phyloP scores from a whole-genome alignment of 2,329 filamentous ascomycete genomes.

The Cladosporium sp. region DNA sequence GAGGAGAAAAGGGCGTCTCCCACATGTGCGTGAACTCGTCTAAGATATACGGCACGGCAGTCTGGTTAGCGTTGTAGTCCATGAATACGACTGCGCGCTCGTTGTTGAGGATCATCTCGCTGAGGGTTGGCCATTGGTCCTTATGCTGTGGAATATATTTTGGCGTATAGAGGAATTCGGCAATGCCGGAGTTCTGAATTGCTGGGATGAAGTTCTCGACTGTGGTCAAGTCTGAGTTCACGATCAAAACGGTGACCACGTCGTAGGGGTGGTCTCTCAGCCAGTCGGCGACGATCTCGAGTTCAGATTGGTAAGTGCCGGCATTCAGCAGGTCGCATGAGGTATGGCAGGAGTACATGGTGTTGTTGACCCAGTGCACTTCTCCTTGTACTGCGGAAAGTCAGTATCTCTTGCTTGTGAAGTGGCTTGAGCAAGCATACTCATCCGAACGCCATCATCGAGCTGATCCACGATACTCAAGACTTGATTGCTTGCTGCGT shows the following conservation, averaged over 20 bases:
- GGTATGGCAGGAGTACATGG: conserved; percentile 79
- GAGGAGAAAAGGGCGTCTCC: conserved; percentile 85
- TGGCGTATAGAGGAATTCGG: conserved; percentile 72
- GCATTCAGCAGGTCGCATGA: conserved; percentile 79
- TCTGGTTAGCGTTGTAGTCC: conserved; percentile 82
- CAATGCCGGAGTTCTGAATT: conserved; percentile 71
- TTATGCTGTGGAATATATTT: conserved; percentile 69
- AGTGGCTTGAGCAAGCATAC: conserved; percentile 40
- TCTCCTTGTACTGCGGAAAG: conserved; percentile 58
- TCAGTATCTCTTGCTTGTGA: neutral
- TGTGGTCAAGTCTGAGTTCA: conserved; percentile 74
- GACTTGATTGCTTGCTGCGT: conserved; percentile 74
- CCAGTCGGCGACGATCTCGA: conserved; percentile 71
- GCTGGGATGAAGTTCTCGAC: conserved; percentile 65
- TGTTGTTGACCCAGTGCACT: conserved; percentile 57
- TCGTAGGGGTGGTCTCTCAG: conserved; percentile 77
- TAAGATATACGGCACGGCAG: conserved; percentile 76
- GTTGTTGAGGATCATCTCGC: conserved; percentile 66
- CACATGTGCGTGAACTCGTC: conserved; percentile 87
- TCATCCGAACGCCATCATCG: conserved; percentile 70
- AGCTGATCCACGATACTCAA: conserved; percentile 69
- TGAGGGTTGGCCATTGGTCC: conserved; percentile 81
- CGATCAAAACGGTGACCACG: conserved; percentile 82
- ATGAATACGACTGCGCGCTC: conserved; percentile 79
- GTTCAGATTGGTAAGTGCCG: conserved; percentile 74